phyloP scores from a whole-genome alignment of 371 early-diverging fungal species.

The Zopfochytrium polystomum region DNA sequence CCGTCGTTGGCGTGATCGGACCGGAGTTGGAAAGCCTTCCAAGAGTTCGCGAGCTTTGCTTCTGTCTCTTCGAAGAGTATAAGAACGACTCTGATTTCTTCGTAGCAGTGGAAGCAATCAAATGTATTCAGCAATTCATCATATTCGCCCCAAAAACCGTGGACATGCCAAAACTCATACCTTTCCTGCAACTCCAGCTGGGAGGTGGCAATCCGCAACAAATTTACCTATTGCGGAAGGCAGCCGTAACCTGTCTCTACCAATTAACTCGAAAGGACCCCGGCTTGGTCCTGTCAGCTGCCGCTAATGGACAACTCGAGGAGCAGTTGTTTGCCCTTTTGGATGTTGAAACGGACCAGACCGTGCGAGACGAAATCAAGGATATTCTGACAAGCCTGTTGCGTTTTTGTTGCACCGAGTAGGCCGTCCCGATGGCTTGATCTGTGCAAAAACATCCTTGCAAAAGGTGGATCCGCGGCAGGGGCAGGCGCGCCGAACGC shows the following conservation, averaged over 20 bases:
- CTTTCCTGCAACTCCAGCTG: slow-evolving; percentile 73
- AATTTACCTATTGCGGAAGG: slow-evolving; percentile 64
- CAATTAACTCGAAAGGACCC: slow-evolving; percentile 81
- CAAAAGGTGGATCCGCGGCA: slow-evolving; percentile 49
- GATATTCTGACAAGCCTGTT: slow-evolving; percentile 75
- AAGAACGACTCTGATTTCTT: slow-evolving; percentile 73
- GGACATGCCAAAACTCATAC: slow-evolving; percentile 65
- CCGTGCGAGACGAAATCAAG: slow-evolving; percentile 70
- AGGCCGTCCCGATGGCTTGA: slow-evolving; percentile 83
- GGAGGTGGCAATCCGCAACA: slow-evolving; percentile 51
- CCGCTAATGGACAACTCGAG: slow-evolving; percentile 56
- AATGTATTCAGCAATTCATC: slow-evolving; percentile 83
- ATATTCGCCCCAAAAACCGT: slow-evolving; percentile 82
- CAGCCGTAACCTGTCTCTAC: slow-evolving; percentile 81
- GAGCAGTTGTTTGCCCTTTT: slow-evolving; percentile 79
- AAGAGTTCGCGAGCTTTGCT: slow-evolving; percentile 71
- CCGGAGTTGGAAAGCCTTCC: slow-evolving; percentile 80
- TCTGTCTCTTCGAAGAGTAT: slow-evolving; percentile 73
- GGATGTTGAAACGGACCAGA: slow-evolving; percentile 70
- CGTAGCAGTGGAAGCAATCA: slow-evolving; percentile 82
- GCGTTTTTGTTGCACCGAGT: slow-evolving; percentile 67
- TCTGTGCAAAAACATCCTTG: slow-evolving; percentile 73
- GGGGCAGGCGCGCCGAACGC: slow-evolving; percentile 36
- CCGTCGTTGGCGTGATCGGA: slow-evolving; percentile 84
- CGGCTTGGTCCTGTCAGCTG: slow-evolving; percentile 59